Percentiles rank a stretch among this genome's conserved stretches.
Conservation (phyloP, 2,329 filamentous ascomycete species). For the Colletotrichum viniferum region DNA sequence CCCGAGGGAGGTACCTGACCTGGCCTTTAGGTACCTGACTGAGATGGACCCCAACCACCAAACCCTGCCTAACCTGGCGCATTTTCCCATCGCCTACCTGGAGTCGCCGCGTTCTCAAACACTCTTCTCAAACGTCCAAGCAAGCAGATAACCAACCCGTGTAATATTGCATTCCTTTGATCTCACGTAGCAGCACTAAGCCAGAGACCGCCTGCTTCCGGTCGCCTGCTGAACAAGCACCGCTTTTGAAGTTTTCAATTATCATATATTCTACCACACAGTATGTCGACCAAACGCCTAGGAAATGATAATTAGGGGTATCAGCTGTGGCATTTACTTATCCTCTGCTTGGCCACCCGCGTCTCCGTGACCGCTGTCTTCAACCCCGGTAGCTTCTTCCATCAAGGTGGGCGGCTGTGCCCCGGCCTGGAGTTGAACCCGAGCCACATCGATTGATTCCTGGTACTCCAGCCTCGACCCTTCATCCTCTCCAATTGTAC, state of each 20-base stretch:
- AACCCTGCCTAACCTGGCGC: not conserved
- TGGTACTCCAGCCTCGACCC: not conserved
- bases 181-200: not conserved
- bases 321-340: constrained; percentile 2
- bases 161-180: not conserved
- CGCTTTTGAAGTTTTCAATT: not conserved
- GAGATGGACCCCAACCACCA: not conserved
- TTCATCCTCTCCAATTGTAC: not conserved
- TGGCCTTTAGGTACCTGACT: not conserved
- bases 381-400: not conserved
- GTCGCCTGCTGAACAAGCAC: not conserved
- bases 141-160: not conserved
- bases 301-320: not conserved
- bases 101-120: not conserved
- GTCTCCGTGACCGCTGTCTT: not conserved
- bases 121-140: not conserved
- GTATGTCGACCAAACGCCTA: not conserved
- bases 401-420: not conserved
- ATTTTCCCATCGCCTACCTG: not conserved
- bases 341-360: not conserved
- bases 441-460: constrained; percentile 19
- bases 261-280: not conserved
- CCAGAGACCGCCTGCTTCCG: not conserved
- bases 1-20: not conserved
- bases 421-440: constrained; percentile 15